phyloP scores from a whole-genome alignment of 2,329 filamentous ascomycete species.

The Dactylellina sp. region DNA sequence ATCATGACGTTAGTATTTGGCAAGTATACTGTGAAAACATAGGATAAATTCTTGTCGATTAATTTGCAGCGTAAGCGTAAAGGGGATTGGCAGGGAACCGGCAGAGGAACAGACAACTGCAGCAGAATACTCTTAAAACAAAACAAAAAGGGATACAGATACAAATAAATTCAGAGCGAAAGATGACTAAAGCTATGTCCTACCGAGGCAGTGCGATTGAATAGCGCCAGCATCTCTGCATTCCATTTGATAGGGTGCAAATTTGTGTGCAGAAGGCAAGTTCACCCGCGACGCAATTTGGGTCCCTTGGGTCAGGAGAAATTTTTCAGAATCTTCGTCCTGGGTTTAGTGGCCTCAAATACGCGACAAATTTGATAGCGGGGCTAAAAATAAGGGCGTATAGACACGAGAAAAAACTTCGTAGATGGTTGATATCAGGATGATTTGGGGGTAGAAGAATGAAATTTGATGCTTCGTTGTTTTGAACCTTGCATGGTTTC shows the following conservation, averaged over 20 bases:
- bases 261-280: not conserved
- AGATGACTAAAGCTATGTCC: slow-evolving; percentile 8
- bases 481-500: slow-evolving; percentile 56
- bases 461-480: slow-evolving; percentile 57
- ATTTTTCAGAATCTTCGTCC: slow-evolving; percentile 23
- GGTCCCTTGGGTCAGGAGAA: slow-evolving; percentile 14
- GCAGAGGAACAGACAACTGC: not conserved
- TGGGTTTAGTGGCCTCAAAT: slow-evolving; percentile 4
- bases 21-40: slow-evolving; percentile 21
- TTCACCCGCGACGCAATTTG: slow-evolving; percentile 1
- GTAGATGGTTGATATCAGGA: slow-evolving; percentile 38
- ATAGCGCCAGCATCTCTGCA: slow-evolving; percentile 52
- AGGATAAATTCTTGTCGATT: no score
- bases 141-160: not conserved
- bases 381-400: slow-evolving; percentile 23
- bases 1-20: slow-evolving; percentile 6
- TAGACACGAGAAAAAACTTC: slow-evolving; percentile 39
- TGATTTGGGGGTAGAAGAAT: slow-evolving; percentile 51
- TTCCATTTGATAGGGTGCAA: slow-evolving; percentile 49
- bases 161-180: not conserved
- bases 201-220: slow-evolving; percentile 50
- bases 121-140: no score
- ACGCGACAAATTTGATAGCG: slow-evolving; percentile 15
- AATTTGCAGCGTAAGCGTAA: not conserved
- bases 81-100: not conserved